A percentile compares a stretch with the other conserved stretches of the same genome.
These are phyloP conservation scores for Neurospora africana DNA, from an alignment of 495 filamentous ascomycete species.

Conservation along the genomic window DNA sequence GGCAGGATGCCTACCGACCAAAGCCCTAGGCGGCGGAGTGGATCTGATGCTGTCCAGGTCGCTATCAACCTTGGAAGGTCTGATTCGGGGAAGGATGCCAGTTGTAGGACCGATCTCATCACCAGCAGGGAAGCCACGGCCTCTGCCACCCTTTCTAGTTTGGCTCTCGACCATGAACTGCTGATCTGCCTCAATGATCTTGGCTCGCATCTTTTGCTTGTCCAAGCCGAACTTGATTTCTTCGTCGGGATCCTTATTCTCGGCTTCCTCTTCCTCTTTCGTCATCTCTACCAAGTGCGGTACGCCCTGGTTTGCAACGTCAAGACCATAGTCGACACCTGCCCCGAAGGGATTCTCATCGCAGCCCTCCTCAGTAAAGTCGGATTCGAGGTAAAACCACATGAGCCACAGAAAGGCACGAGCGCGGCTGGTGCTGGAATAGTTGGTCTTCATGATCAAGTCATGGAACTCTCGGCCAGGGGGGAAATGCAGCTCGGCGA, in stretches of 20 bases:
- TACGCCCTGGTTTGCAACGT: constrained; percentile 65
- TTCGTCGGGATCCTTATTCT: constrained; percentile 84
- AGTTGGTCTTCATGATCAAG: constrained; percentile 77
- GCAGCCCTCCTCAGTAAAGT: constrained; percentile 75
- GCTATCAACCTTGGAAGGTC: constrained; percentile 46
- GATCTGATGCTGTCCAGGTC: constrained; percentile 48
- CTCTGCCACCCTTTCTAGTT: constrained; percentile 28
- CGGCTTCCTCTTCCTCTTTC: constrained; percentile 42
- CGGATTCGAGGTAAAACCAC: constrained; percentile 98
- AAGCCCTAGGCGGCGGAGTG: constrained; percentile 43
- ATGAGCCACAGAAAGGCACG: constrained; percentile 93
- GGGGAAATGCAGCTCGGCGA: constrained; percentile 88
- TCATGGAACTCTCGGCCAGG: constrained; percentile 86
- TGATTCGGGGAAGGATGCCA: constrained; percentile 38
- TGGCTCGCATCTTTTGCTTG: constrained; percentile 76
- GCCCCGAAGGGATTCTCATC: constrained; percentile 81
- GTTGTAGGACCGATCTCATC: constrained; percentile 56
- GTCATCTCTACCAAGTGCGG: constrained; percentile 62
- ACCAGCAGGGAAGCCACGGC: constrained; percentile 22
- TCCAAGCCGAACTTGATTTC: constrained; percentile 78
- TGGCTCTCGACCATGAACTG: constrained; percentile 39
- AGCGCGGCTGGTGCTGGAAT: constrained; percentile 75
- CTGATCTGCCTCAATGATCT: constrained; percentile 49
- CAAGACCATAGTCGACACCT: constrained; percentile 52
- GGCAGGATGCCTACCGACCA: constrained; percentile 28